These are phyloP conservation scores for Arachnomyces sp. DNA, from an alignment of 2,329 filamentous ascomycete species.

Conservation along the genomic window DNA sequence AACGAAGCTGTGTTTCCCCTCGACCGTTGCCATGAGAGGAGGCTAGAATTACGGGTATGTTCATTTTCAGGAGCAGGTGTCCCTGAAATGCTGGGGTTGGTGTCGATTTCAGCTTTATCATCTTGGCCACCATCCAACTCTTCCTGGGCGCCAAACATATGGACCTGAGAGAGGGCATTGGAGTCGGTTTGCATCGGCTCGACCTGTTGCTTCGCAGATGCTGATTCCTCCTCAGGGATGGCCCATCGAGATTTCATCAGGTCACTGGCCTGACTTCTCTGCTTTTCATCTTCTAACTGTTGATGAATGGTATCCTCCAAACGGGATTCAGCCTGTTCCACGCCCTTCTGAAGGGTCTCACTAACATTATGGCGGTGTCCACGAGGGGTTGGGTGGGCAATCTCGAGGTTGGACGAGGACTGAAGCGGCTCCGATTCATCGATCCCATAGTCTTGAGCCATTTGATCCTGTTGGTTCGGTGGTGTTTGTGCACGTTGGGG, in stretches of 20 bases:
- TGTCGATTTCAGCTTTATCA: conserved; percentile 60
- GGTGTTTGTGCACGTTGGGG: conserved; percentile 38
- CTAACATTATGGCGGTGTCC: conserved; percentile 64
- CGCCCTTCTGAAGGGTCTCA: conserved; percentile 70
- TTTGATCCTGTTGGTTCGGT: conserved; percentile 12
- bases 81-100: conserved; percentile 63
- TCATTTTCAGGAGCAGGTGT: conserved; percentile 48
- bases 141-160: conserved; percentile 25
- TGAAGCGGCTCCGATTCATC: conserved; percentile 33
- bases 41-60: conserved; percentile 21
- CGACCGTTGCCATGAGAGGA: conserved; percentile 27
- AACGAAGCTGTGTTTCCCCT: conserved; percentile 26
- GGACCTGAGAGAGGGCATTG: conserved; percentile 22
- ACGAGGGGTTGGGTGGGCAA: conserved; percentile 53
- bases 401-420: conserved; percentile 37
- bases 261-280: conserved; percentile 21
- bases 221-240: conserved; percentile 23
- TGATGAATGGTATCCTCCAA: conserved; percentile 70
- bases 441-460: conserved; percentile 21
- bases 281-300: conserved; percentile 69
- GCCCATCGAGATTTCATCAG: conserved; percentile 31
- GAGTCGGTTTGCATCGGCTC: conserved; percentile 10
- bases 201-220: conserved; percentile 13
- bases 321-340: conserved; percentile 79
- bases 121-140: conserved; percentile 28